phyloP scores from a whole-genome alignment of 257 asterid species.

The Datura wrightii region DNA sequence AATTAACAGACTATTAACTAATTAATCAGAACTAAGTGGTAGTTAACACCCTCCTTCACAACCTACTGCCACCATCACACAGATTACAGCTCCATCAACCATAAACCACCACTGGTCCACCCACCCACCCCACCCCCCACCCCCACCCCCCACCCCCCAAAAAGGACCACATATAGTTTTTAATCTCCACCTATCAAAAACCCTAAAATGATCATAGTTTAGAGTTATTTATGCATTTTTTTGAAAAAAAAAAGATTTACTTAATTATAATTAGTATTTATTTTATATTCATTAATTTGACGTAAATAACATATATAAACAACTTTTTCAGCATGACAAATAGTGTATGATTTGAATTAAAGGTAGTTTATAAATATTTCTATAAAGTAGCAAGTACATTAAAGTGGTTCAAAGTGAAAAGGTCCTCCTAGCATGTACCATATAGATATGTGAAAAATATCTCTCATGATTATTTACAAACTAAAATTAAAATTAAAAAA shows the following conservation, averaged over 20 bases:
- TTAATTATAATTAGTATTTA: background rate
- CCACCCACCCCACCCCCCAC: no score
- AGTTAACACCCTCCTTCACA: background rate
- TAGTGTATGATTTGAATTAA: constrained; percentile 19
- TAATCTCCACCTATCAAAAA: background rate
- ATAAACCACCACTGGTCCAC: background rate
- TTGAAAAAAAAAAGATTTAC: background rate
- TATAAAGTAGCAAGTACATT: background rate
- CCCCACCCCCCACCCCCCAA: no score
- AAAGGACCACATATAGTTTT: background rate
- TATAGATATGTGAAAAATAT: background rate
- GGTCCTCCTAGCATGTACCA: constrained; percentile 15
- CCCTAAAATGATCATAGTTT: background rate
- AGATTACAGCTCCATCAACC: background rate
- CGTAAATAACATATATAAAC: background rate
- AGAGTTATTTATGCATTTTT: background rate
- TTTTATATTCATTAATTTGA: background rate
- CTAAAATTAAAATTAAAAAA: no score
- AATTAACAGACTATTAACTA: no score
- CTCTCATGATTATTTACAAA: no score
- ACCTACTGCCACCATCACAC: background rate
- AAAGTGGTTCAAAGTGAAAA: constrained; percentile 22
- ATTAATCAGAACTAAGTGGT: no score
- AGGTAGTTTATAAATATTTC: background rate
- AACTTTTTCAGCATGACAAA: constrained; percentile 22